Evolutionary conservation across 768 basidiomycete genomes (phyloP).

Genomic region (Lactarius psammicola): DNA sequence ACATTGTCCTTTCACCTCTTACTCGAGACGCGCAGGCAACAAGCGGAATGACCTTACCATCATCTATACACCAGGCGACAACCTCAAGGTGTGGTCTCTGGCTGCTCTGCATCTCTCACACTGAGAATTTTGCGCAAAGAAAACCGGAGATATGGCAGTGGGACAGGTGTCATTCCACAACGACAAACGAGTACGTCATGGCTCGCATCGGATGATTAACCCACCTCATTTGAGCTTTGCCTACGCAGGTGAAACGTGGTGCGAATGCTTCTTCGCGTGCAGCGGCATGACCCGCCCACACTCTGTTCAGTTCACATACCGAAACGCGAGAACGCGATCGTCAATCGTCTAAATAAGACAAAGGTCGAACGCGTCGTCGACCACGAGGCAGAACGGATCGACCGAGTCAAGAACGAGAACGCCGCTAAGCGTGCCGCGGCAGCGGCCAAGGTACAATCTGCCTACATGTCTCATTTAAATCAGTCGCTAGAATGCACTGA

Average conservation of each 20-base stretch:
- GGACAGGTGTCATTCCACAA: slow-evolving; percentile 95
- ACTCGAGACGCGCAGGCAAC: slow-evolving; percentile 58
- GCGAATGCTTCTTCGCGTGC: slow-evolving; percentile 5
- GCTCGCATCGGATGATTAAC: neutral
- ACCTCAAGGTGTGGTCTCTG: slow-evolving; percentile 68
- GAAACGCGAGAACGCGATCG: slow-evolving; percentile 82
- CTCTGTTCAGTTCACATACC: slow-evolving; percentile 61
- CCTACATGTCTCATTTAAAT: neutral
- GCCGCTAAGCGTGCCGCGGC: slow-evolving; percentile 60
- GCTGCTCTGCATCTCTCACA: neutral
- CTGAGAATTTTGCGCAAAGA: slow-evolving; percentile 45
- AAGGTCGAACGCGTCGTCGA: slow-evolving; percentile 82
- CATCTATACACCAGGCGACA: slow-evolving; percentile 91
- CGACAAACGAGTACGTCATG: slow-evolving; percentile 67
- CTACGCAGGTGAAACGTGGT: slow-evolving; percentile 78
- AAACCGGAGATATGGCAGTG: slow-evolving; percentile 97
- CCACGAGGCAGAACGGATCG: slow-evolving; percentile 85
- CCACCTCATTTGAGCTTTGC: slow-evolving; percentile 2
- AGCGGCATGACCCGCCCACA: neutral
- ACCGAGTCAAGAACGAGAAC: slow-evolving; percentile 76
- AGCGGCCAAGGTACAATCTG: slow-evolving; percentile 57
- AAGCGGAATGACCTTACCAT: slow-evolving; percentile 92
- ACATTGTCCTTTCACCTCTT: too few species aligned
- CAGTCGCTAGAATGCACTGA: neutral
- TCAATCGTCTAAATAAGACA: slow-evolving; percentile 93